Evolutionary conservation across 345 rosid species (phyloP), one percentile per base, ranked within the genome.

Genomic region (Moricandia arvensis): DNA sequence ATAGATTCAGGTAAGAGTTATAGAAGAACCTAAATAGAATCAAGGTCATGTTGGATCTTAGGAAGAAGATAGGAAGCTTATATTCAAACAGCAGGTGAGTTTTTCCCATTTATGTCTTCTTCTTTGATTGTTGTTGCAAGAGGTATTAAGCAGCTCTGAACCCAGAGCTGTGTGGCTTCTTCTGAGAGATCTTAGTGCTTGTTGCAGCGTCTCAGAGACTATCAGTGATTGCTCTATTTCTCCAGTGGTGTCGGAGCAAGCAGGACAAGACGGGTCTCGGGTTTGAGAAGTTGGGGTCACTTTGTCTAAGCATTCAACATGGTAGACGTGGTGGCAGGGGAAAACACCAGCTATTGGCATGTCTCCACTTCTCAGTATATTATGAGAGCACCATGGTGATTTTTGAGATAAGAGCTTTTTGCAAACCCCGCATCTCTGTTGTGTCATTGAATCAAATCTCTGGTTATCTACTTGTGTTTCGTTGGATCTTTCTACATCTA

Each of bases 231-330:
- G 93, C 53, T 86, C 88, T 1, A 71, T 35, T 29, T 71, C 59
- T 69, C 83, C 87, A 11, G 80, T 27, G 60, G 75, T 82, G 80
- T 89, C 82, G 73, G 83, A 78, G 78, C 97, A 93, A 29, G 74
- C 63, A 58, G 97, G 98, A 77, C 98, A 93, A 34, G 86, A 86
- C 17, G 97, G 98, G 43, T 93, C 96, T 63, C 84, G 83, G 33
- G 82, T 81, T 74, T 93, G 88, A 62, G 80, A 70, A 65, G 89
- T 86, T 12, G 94, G 86, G 1, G 93, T 87, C 66, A 81, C 75
- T 78, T 93, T 89, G 63, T 93, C 98, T 87, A 93, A 83, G 82
- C 98, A 93, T 71, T 93, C 97, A 3, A 92, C 91, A 76, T 93
- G 98, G 80, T 83, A 93, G 53, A 90, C 88, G 21, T 93, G 98